A percentile compares a stretch with the other conserved stretches of the same genome.
Evolutionary conservation across 495 filamentous ascomycete species (phyloP).

Genomic region (Penicillium bialowiezense): DNA sequence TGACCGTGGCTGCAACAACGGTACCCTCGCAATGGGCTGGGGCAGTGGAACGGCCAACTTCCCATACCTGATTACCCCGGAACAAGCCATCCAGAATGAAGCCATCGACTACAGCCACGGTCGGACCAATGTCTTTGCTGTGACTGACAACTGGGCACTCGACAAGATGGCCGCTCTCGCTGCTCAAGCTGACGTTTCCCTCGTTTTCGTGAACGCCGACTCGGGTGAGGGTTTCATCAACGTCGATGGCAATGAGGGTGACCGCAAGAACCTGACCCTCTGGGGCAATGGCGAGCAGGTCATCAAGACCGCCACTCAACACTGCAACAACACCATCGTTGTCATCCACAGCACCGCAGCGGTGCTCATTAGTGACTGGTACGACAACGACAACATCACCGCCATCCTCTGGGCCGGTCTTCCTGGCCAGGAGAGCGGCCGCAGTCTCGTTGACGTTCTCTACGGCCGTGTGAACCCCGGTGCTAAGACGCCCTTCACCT

Average conservation of each 20-base stretch:
- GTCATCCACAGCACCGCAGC: slow-evolving; percentile 84
- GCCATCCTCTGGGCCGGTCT: slow-evolving; percentile 93
- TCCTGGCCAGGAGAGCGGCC: slow-evolving; percentile 89
- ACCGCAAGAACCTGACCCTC: slow-evolving; percentile 89
- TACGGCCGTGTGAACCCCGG: slow-evolving; percentile 87
- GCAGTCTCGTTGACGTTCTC: slow-evolving; percentile 85
- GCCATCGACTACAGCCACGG: slow-evolving; percentile 51
- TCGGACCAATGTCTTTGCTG: slow-evolving; percentile 56
- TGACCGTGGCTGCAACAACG: slow-evolving; percentile 81
- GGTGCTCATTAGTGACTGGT: slow-evolving; percentile 73
- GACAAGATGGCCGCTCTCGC: slow-evolving; percentile 59
- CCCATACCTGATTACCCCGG: slow-evolving; percentile 86
- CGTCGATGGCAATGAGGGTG: slow-evolving; percentile 81
- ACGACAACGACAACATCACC: slow-evolving; percentile 85
- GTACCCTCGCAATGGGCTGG: slow-evolving; percentile 93
- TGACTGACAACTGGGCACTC: slow-evolving; percentile 72
- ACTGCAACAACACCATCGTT: slow-evolving; percentile 89
- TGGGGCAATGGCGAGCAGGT: slow-evolving; percentile 81
- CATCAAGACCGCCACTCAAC: slow-evolving; percentile 69
- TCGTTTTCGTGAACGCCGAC: slow-evolving; percentile 89
- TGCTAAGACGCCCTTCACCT: slow-evolving; percentile 85
- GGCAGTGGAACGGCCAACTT: slow-evolving; percentile 87
- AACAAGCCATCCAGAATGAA: slow-evolving; percentile 78
- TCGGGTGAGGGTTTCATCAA: slow-evolving; percentile 83
- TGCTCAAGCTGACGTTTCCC: slow-evolving; percentile 62